These are phyloP conservation scores for Parascedosporium putredinis DNA, from an alignment of 2,329 filamentous ascomycete species.

Conservation along the genomic window DNA sequence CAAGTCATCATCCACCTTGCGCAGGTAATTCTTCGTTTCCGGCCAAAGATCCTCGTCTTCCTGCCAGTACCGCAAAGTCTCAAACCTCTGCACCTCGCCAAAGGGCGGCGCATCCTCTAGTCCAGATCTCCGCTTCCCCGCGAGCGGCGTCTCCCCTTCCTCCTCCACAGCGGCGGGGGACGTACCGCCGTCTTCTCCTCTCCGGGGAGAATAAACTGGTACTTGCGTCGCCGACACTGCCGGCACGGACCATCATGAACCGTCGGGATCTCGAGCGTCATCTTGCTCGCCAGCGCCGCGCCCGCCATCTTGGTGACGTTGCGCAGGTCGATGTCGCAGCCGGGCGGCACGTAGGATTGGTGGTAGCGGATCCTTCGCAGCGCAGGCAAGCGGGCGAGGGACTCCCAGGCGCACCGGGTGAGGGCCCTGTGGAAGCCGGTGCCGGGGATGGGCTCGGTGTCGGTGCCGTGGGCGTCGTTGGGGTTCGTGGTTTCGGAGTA, in stretches of 20 bases:
- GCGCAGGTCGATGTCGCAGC: neutral
- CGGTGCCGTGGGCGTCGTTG: neutral
- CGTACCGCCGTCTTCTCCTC: too few species aligned
- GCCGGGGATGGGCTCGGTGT: neutral
- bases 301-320: neutral
- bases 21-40: slow-evolving; percentile 1
- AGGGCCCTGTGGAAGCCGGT: neutral
- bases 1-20: neutral
- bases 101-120: neutral
- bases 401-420: neutral
- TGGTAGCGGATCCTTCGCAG: neutral
- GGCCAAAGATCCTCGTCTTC: neutral
- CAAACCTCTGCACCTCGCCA: neutral
- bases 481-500: neutral
- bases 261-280: neutral
- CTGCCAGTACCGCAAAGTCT: slow-evolving; percentile 2
- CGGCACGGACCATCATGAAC: neutral
- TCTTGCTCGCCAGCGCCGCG: neutral
- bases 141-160: too few species aligned
- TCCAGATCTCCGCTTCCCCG: neutral
- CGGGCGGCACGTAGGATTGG: neutral
- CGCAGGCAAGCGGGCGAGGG: neutral
- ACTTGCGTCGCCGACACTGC: neutral
- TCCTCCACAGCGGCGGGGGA: neutral
- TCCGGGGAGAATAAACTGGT: neutral